Evolutionary conservation across 2,329 filamentous ascomycete genomes (phyloP), one percentile per base, ranked within the genome.

Genomic region (Aureobasidium mangrovei): DNA sequence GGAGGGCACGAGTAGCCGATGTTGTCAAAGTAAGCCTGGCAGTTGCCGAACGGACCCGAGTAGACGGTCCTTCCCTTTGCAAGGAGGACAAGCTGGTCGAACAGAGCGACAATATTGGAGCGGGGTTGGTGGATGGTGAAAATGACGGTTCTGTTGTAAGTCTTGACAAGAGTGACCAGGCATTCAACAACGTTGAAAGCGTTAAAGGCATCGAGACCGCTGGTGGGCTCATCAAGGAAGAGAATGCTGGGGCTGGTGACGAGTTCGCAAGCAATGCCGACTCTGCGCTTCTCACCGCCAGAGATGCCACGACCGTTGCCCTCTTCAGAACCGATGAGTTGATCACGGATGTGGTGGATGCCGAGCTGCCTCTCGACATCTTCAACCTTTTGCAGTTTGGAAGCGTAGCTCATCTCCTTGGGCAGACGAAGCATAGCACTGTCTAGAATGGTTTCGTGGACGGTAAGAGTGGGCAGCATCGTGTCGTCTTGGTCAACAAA

Each of bases 401-500:
- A 83, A 0, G 81, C 74, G 54, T 82, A 80, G 59, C 85, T 86
- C 93, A 98, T 98, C 62, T 94, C 86, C 51, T 84, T 84, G 3
- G 93, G 93, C n/a, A 98, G 78, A 61, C 94, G 84, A 46, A 98
- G 80, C 18, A 97, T 75, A 28, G 93, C 93, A 64, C 91, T 97
- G 62, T 88, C 96, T 59, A 96, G 76, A 58, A 98, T 98, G 0
- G 93, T 98, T 71, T 98, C 93, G 68, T 98, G 93, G 7, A 98
- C 93, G 0, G 93, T 98, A 61, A 98, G 75, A 0, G 93, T 98
- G 0, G 93, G 85, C 41, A 98, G 77, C 84, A 98, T 91, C 4
- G 91, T 95, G 66, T 98, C 93, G 66, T 98, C 93, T 72, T 98
- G 93, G 63, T 98, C 93, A 39, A 98, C 93, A 63, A 97, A 98